These are phyloP conservation scores for Candida stauntonica DNA, from an alignment of 805 yeast species.

Conservation along the genomic window DNA sequence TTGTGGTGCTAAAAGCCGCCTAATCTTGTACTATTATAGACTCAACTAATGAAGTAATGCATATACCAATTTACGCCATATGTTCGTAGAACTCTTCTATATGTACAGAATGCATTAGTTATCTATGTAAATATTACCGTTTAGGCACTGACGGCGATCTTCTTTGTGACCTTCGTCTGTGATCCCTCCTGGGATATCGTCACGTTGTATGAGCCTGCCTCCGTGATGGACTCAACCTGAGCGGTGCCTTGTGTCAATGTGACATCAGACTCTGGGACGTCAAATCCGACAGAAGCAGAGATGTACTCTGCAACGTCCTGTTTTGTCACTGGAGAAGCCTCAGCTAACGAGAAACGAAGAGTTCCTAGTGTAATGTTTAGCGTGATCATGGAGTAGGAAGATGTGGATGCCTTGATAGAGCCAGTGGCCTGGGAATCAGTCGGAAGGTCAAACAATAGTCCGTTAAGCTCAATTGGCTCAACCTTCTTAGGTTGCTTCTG, in stretches of 20 bases:
- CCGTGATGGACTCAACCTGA: conserved; percentile 10
- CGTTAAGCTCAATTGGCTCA: conserved; percentile 18
- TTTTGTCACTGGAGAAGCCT: conserved; percentile 11
- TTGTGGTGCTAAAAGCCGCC: conserved; percentile 62
- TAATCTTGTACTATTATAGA: conserved; percentile 2
- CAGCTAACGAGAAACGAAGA: conserved; percentile 7
- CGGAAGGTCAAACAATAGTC: conserved; percentile 22
- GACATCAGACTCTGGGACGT: conserved; percentile 20
- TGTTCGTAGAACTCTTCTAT: neutral
- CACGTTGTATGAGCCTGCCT: conserved; percentile 18
- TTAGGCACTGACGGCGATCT: conserved; percentile 13
- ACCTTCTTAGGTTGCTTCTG: conserved; percentile 3
- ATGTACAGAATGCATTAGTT: conserved; percentile 3
- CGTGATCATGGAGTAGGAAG: conserved; percentile 21
- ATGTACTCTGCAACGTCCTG: conserved; percentile 12
- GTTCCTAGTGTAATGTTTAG: conserved; percentile 19
- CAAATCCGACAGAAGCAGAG: conserved; percentile 9
- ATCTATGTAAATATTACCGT: conserved; percentile 1
- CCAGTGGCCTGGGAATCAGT: conserved; percentile 3
- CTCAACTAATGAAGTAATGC: conserved; percentile 9
- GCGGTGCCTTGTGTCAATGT: conserved; percentile 4
- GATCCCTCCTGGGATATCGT: conserved; percentile 16
- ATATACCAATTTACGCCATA: neutral
- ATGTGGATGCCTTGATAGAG: conserved; percentile 9
- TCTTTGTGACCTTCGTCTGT: conserved; percentile 14